Percentiles rank a stretch among this genome's conserved stretches.
Conservation (phyloP, 2,329 filamentous ascomycete species). For the Clarireedia paspali region DNA sequence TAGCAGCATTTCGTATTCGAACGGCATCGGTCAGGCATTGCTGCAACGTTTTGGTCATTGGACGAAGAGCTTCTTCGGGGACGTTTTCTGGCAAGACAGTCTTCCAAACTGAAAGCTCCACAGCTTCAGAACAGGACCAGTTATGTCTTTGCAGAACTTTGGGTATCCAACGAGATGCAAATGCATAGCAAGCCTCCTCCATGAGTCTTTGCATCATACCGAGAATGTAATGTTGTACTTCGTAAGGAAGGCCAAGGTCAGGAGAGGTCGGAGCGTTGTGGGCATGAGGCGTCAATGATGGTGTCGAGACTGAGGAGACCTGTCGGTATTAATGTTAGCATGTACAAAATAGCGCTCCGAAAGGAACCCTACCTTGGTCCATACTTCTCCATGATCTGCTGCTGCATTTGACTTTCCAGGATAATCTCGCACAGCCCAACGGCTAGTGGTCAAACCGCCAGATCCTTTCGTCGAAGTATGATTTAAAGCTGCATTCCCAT, state of each 20-base stretch:
- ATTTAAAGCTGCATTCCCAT: not conserved
- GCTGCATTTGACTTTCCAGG: not conserved
- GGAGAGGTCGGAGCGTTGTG: constrained; percentile 2
- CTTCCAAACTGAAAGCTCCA: constrained; percentile 27
- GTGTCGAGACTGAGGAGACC: not conserved
- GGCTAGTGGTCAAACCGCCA: constrained; percentile 13
- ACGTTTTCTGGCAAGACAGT: constrained; percentile 17
- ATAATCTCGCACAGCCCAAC: constrained; percentile 24
- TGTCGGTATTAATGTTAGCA: constrained; percentile 2
- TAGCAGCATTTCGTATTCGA: constrained; percentile 24
- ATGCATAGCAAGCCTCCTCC: constrained; percentile 28
- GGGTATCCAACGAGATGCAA: constrained; percentile 26
- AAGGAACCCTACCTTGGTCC: constrained; percentile 18
- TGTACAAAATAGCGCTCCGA: not conserved
- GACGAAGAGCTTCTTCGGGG: constrained; percentile 17
- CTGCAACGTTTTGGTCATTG: constrained; percentile 16
- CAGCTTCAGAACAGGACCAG: constrained; percentile 26
- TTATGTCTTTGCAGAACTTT: constrained; percentile 16
- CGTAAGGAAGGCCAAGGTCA: constrained; percentile 28
- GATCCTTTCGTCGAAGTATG: not conserved
- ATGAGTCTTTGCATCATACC: constrained; percentile 26
- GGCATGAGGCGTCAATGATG: not conserved
- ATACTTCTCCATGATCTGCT: constrained; percentile 14
- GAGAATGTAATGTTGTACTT: constrained; percentile 29
- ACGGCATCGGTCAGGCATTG: constrained; percentile 23